Percentiles rank a stretch among this genome's conserved stretches.
Conservation (phyloP, 1,284 basidiomycete genomes). For the Apiotrichum domesticum region DNA sequence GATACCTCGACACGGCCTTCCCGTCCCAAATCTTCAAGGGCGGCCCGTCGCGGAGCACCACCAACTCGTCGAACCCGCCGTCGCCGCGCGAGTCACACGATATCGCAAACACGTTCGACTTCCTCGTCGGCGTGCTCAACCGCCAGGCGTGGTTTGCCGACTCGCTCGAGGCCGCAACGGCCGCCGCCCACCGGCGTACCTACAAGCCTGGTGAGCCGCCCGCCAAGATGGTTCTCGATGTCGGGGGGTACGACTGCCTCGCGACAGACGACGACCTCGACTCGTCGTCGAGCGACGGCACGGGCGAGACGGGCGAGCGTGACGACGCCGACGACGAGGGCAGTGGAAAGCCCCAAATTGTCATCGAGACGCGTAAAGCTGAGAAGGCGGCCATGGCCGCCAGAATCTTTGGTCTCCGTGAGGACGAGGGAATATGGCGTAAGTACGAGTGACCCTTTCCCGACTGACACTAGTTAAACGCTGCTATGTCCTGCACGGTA, state of each 20-base stretch:
- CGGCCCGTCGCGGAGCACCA: neutral
- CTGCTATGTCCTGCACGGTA: constrained; percentile 33
- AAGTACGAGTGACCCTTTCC: neutral
- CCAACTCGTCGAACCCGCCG: neutral
- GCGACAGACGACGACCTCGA: constrained; percentile 36
- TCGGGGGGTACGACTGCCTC: constrained; percentile 36
- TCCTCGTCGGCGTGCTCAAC: constrained; percentile 42
- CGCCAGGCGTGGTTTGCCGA: constrained; percentile 37
- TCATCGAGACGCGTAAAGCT: constrained; percentile 26
- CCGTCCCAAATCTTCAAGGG: constrained; percentile 1
- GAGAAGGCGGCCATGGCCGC: constrained; percentile 35
- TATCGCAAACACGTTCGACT: constrained; percentile 17
- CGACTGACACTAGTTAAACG: constrained; percentile 30
- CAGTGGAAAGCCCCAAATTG: constrained; percentile 4
- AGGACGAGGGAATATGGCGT: constrained; percentile 43
- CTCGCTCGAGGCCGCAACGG: constrained; percentile 25
- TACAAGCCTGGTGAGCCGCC: constrained; percentile 22
- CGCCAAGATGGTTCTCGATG: constrained; percentile 31
- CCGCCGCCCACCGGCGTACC: constrained; percentile 18
- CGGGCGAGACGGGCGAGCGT: constrained; percentile 2
- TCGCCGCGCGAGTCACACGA: neutral
- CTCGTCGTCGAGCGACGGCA: neutral
- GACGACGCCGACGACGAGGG: constrained; percentile 8
- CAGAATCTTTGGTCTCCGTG: constrained; percentile 40
- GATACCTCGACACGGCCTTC: constrained; percentile 7